Evolutionary conservation across 2,329 filamentous ascomycete species (phyloP), one percentile per base, ranked within the genome.

Genomic region (Fonsecaea pedrosoi): DNA sequence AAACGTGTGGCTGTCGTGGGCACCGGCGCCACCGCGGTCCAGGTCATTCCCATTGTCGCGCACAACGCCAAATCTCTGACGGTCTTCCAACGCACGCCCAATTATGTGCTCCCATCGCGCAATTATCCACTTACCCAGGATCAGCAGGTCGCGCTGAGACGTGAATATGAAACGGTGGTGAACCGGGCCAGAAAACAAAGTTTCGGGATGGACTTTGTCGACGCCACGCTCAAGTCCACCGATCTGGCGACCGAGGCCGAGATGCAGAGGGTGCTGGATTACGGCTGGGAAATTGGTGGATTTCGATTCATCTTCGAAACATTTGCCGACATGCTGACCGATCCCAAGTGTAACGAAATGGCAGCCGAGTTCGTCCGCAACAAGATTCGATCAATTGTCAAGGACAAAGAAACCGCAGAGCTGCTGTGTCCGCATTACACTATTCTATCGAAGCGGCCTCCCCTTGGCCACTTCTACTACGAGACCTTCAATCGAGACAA

Each of bases 1-100:
- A 90, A 90, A 74, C 81, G 83, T 15, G 83, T 86, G 57, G 88
- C 83, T 18, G 82, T 90, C 61, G 85, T 90, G 38, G 88, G 89
- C 4, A 90, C 87, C 0, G 88, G 88, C 1, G 85, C 87, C 5
- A 80, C 79, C 0, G 79, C 76, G 4, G 77, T 82, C 8, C 81
- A 82, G 53, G 67, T 73, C 15, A 72, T 72, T n/a, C 72, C 64
- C 67, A 69, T 58, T 67, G 71, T 61, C 40, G 63, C 68, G 21
- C 53, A 70, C 53, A 59, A 54, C 12, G 69, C 69, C 34, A 67
- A 69, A 57, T n/a, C 60, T 34, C 54, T 73, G 6, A 82, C 78
- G 1, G 73, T 78, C 3, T 78, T 90, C 75, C 87, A 90, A 71
- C 83, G 89, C 12, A 90, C 87, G 0, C 88, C 89, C 0, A 91